These are phyloP conservation scores for Xylariaceae sp. DNA, from an alignment of 2,329 filamentous ascomycete species.

Conservation along the genomic window DNA sequence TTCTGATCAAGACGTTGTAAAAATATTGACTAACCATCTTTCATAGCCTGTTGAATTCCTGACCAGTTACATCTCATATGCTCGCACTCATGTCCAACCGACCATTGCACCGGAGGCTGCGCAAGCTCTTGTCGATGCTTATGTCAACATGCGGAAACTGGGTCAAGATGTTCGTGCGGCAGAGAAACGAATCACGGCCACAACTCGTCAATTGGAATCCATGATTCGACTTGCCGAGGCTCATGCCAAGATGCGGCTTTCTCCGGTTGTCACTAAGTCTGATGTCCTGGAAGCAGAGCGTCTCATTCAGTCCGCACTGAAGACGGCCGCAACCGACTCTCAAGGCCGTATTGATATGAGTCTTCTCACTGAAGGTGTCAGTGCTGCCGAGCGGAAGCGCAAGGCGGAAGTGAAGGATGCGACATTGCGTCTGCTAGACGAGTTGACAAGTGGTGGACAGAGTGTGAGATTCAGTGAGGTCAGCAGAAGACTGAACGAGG, in stretches of 20 bases:
- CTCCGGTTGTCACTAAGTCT: conserved; percentile 64
- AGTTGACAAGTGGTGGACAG: conserved; percentile 64
- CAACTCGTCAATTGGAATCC: conserved; percentile 90
- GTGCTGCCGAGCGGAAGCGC: conserved; percentile 75
- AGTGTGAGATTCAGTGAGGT: conserved; percentile 75
- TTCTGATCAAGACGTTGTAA: background rate
- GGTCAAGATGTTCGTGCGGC: conserved; percentile 80
- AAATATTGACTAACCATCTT: conserved; percentile 26
- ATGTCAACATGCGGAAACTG: conserved; percentile 91
- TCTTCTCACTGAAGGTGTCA: conserved; percentile 88
- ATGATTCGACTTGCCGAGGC: conserved; percentile 98
- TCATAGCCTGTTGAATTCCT: conserved; percentile 83
- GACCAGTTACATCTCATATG: conserved; percentile 95
- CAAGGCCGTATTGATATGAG: conserved; percentile 96
- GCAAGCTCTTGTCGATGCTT: conserved; percentile 77
- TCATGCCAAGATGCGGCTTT: conserved; percentile 95
- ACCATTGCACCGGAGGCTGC: conserved; percentile 73
- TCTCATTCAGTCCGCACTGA: conserved; percentile 87
- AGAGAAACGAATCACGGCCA: conserved; percentile 96
- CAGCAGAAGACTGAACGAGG: conserved; percentile 65
- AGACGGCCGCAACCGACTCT: conserved; percentile 93
- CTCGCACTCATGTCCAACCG: conserved; percentile 79
- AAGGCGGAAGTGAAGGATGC: conserved; percentile 81
- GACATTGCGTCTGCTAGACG: conserved; percentile 69
- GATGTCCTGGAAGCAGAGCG: conserved; percentile 90